Evolutionary conservation across 2,329 filamentous ascomycete genomes (phyloP), one percentile per base, ranked within the genome.

Genomic region (Aspergillus pseudonomiae): DNA sequence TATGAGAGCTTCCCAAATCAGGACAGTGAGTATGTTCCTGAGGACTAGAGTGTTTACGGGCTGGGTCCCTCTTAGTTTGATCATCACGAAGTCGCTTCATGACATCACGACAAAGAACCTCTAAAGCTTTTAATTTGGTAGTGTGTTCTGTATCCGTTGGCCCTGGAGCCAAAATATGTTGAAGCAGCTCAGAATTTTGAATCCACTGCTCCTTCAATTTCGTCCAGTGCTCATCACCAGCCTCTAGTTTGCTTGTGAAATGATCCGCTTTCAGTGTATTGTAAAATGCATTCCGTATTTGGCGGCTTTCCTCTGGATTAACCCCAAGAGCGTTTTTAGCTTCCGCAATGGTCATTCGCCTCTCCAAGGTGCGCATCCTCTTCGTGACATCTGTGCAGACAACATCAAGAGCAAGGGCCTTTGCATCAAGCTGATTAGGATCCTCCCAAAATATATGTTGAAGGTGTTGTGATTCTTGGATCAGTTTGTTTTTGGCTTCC

Each of bases 381-480:
- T 95, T 95, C 1, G 91, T 94, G 34, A 94, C 90, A 77, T 94
- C 91, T 32, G 87, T 90, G 72, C 91, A 93, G 28, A 96, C 89
- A 53, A 93, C 86, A 74, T 96, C 92, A 6, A 96, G 80, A 0
- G 91, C 91, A 53, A 92, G 81, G 43, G 84, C 84, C 73, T 89
- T 91, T 48, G 83, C 81, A 50, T 90, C 88, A 19, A 85, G 76
- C 26, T 88, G 82, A 3, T 85, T 83, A 30, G 85, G 83, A 50
- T 87, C 83, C 7, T 82, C 76, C 79, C 84, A 87, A 71, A 93
- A 87, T 30, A 88, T 81, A 3, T 79, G 78, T 64, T 88, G 85
- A 19, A 96, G 80, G 68, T 91, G 88, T 16, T 83, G 78, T 30
- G 85, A 88, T 69, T 89, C 86, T 28, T 85, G 82, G 24, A 94